A percentile compares a stretch with the other conserved stretches of the same genome.
Conservation (phyloP, 202 grass and related monocot genomes). For the Tripidium arundinaceum region DNA sequence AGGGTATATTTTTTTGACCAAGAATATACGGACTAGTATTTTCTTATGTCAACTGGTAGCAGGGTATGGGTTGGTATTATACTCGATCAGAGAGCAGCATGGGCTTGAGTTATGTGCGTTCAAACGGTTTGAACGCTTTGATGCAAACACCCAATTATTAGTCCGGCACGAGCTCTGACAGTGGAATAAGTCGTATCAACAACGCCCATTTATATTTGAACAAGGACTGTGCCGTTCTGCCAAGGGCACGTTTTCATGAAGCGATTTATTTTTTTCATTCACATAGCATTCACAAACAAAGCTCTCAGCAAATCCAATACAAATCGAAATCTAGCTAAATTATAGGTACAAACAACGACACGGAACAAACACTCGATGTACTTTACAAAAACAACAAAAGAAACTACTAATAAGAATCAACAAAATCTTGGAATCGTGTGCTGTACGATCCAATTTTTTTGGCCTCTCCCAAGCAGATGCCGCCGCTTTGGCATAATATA, state of each 20-base stretch:
- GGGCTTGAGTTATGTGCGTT: neutral
- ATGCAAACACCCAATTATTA: constrained; percentile 30
- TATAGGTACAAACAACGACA: neutral
- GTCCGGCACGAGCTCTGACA: constrained; percentile 16
- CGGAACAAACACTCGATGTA: neutral
- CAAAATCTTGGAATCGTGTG: constrained; percentile 38
- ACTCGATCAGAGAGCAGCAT: constrained; percentile 10
- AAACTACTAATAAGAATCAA: neutral
- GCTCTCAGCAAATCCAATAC: neutral
- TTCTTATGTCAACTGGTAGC: neutral
- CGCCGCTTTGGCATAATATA: constrained; percentile 14
- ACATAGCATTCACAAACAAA: neutral
- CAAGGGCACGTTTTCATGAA: neutral
- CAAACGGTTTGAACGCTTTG: neutral
- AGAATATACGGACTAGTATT: neutral
- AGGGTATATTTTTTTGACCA: constrained; percentile 14
- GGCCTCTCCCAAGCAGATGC: neutral
- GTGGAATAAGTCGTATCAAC: constrained; percentile 15
- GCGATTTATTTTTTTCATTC: neutral
- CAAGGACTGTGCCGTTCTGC: neutral
- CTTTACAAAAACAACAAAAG: constrained; percentile 39
- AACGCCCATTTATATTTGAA: neutral
- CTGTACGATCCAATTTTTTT: constrained; percentile 7
- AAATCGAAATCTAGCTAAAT: neutral
- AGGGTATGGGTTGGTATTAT: neutral